phyloP scores from a whole-genome alignment of 2,329 filamentous ascomycete species.

The Fusarium multiceps region DNA sequence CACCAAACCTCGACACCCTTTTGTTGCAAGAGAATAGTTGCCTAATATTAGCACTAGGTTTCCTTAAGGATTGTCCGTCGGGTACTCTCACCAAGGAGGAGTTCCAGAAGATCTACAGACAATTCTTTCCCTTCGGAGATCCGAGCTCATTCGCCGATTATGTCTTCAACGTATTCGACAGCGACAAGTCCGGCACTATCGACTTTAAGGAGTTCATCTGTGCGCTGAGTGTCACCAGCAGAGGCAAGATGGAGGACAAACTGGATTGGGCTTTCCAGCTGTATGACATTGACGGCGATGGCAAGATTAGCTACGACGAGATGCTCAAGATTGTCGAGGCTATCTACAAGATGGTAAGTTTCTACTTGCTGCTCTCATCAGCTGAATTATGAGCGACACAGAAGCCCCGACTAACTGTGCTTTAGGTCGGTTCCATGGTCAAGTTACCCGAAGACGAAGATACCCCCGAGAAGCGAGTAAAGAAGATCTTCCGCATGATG shows the following conservation, averaged over 20 bases:
- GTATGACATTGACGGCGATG: slow-evolving; percentile 98
- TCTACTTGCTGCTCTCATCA: not conserved
- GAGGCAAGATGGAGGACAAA: slow-evolving; percentile 99
- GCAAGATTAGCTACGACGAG: slow-evolving; percentile 98
- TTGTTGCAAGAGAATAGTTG: not conserved
- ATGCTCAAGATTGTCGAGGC: slow-evolving; percentile 99
- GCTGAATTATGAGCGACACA: not conserved
- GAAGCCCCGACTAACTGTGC: slow-evolving; percentile 15
- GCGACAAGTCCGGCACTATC: slow-evolving; percentile 95
- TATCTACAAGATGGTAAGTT: slow-evolving; percentile 96
- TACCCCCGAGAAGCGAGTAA: slow-evolving; percentile 96
- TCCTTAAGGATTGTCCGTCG: slow-evolving; percentile 97
- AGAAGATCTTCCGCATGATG: slow-evolving; percentile 99
- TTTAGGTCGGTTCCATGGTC: slow-evolving; percentile 96
- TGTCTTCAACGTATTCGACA: slow-evolving; percentile 99
- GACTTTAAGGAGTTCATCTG: slow-evolving; percentile 99
- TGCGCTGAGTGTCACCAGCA: slow-evolving; percentile 93
- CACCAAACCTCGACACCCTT: not conserved
- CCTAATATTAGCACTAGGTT: slow-evolving; percentile 68
- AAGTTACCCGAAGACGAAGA: slow-evolving; percentile 99
- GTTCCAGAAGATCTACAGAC: slow-evolving; percentile 99
- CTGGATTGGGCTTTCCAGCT: slow-evolving; percentile 99
- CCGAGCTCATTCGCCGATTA: slow-evolving; percentile 98
- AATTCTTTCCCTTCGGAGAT: slow-evolving; percentile 99
- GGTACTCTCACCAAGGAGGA: slow-evolving; percentile 98